These are phyloP conservation scores for Aspergillus affinis DNA, from an alignment of 495 filamentous ascomycete species.

Conservation along the genomic window DNA sequence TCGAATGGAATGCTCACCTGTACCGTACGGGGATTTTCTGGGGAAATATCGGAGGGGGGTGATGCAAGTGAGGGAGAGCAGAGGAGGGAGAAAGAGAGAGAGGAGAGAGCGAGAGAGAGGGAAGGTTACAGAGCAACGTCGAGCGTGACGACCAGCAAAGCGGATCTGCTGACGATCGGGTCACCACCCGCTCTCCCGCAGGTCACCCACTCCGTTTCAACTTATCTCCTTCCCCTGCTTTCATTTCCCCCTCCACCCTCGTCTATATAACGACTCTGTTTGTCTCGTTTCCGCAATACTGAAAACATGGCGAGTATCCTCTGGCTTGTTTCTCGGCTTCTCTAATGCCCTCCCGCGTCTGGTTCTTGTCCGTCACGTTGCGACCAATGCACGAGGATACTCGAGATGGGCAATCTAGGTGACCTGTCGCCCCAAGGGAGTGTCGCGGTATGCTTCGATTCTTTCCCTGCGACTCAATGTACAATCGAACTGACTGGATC, in stretches of 20 bases:
- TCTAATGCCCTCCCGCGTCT: constrained; percentile 23
- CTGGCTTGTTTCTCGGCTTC: constrained; percentile 18
- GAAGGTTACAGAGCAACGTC: constrained; percentile 4
- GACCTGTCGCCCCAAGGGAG: constrained; percentile 83
- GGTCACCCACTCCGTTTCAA: constrained; percentile 13
- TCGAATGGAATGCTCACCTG: constrained; percentile 6
- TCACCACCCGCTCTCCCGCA: constrained; percentile 17
- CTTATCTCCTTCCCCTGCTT: not conserved
- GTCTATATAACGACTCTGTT: not conserved
- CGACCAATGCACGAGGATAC: constrained; percentile 34
- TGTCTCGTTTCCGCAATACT: not conserved
- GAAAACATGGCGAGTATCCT: constrained; percentile 27
- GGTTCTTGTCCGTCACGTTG: constrained; percentile 16
- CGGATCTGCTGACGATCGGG: constrained; percentile 16
- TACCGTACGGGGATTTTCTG: not conserved
- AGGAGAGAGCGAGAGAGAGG: constrained; percentile 2
- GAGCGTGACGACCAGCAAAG: constrained; percentile 8
- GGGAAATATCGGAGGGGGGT: not conserved
- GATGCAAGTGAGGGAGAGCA: constrained; percentile 4
- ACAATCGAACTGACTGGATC: constrained; percentile 15
- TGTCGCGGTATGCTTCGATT: constrained; percentile 65
- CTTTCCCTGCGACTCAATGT: not conserved
- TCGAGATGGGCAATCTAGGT: constrained; percentile 70
- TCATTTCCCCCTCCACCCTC: constrained; percentile 7
- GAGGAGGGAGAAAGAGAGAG: not conserved